These are phyloP conservation scores for Lepidium didymum DNA, from an alignment of 345 rosid species.

Conservation along the genomic window DNA sequence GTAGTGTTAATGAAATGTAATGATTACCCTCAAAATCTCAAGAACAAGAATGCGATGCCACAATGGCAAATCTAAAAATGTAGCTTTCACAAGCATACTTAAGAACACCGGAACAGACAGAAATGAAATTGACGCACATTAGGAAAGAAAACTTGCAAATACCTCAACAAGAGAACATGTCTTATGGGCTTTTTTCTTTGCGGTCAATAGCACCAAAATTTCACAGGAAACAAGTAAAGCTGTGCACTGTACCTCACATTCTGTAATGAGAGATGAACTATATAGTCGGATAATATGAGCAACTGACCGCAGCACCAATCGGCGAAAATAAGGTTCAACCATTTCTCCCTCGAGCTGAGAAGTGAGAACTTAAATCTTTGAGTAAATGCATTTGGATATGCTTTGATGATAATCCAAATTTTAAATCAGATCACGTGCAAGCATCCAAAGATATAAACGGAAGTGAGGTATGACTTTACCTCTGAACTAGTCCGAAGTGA, in stretches of 20 bases:
- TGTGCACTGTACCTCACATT: slow-evolving; percentile 70
- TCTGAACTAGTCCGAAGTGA: slow-evolving; percentile 89
- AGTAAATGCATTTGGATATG: neutral
- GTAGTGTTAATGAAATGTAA: neutral
- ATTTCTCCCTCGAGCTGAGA: slow-evolving; percentile 86
- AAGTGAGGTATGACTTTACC: slow-evolving; percentile 38
- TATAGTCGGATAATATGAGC: slow-evolving; percentile 87
- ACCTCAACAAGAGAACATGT: neutral
- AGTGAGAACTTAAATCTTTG: slow-evolving; percentile 23
- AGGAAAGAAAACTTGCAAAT: slow-evolving; percentile 1
- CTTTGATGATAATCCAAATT: slow-evolving; percentile 4
- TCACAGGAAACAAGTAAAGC: neutral
- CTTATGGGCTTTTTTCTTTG: neutral
- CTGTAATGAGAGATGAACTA: slow-evolving; percentile 88
- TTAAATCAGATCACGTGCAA: slow-evolving; percentile 8
- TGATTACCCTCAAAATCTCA: slow-evolving; percentile 89
- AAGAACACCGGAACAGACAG: slow-evolving; percentile 94
- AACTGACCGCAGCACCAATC: slow-evolving; percentile 95
- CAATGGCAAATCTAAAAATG: slow-evolving; percentile 85
- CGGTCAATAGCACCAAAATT: neutral
- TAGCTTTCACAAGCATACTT: slow-evolving; percentile 87
- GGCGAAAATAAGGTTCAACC: slow-evolving; percentile 94
- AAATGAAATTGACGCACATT: neutral
- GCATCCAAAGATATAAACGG: neutral
- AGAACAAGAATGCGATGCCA: slow-evolving; percentile 99